Evolutionary conservation across 257 asterid species (phyloP).

Genomic region (Salvia hispanica): DNA sequence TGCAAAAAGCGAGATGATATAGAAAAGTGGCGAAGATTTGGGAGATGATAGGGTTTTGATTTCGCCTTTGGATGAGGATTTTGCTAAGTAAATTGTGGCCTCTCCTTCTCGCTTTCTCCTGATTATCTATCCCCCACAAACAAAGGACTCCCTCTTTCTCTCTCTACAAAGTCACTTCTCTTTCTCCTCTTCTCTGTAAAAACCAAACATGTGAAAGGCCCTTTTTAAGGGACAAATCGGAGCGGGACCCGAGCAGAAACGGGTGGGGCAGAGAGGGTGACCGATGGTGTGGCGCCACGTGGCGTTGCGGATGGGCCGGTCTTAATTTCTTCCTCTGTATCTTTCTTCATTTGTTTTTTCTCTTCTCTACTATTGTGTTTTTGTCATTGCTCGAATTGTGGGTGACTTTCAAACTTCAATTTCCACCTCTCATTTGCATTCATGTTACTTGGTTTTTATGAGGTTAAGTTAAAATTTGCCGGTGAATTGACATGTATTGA

Average conservation of each 20-base stretch:
- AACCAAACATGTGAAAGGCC: conserved; percentile 43
- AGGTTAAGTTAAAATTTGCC: not conserved
- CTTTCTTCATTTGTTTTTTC: conserved; percentile 47
- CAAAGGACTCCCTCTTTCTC: not conserved
- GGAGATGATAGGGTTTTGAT: conserved; percentile 49
- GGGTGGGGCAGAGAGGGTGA: conserved; percentile 32
- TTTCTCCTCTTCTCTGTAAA: conserved; percentile 24
- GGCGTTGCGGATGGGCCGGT: conserved; percentile 26
- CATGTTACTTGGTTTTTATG: not conserved
- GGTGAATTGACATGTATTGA: no score
- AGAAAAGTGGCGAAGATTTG: conserved; percentile 29
- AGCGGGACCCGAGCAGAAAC: conserved; percentile 32
- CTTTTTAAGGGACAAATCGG: conserved; percentile 43
- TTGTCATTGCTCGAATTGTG: conserved; percentile 33
- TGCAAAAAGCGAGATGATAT: conserved; percentile 29
- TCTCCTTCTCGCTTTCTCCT: conserved; percentile 56
- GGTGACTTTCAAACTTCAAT: conserved; percentile 43
- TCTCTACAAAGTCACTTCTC: not conserved
- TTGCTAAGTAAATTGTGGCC: conserved; percentile 58
- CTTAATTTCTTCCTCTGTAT: conserved; percentile 36
- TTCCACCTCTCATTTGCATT: conserved; percentile 14
- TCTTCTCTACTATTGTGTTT: conserved; percentile 6
- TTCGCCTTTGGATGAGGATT: conserved; percentile 44
- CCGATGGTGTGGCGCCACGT: conserved; percentile 56
- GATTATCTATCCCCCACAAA: conserved; percentile 27